Base-by-base conservation (phyloP, 805 yeast species). In the Diddensiella santjacobensis region DNA sequence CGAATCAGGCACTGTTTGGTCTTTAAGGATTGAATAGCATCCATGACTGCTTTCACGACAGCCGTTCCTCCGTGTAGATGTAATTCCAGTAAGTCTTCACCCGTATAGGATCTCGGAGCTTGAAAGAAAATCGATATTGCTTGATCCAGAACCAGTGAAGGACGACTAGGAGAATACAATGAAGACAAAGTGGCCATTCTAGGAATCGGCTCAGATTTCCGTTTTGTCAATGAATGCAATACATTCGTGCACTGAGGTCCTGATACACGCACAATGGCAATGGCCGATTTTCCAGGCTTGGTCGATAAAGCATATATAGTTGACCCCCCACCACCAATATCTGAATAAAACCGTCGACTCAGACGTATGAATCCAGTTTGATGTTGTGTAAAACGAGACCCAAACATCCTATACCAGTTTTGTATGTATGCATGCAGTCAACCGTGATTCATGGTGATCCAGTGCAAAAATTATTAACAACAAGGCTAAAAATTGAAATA, bases 61-160 rank as follows among this genome's bases (percentile, higher is more conserved):
- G 98, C 96, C 10, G 76, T 80, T 3, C 98, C 97, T 2, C 99
- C 99, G 65, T 93, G 99, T 1, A 87, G 66, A 60, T 93, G 97
- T n/a, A 93, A 63, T 59, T 93, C 99, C 6, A 90, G 69, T 22
- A 84, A 58, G 57, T 91, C 96, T 63, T 93, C 98, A 1, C 99
- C 99, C 0, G 98, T 93, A 59, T 83, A 93, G 0, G 96, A 83
- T 11, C 73, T 70, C 0, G 97, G 97, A 1, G 75, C 76, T 15
- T 77, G 64, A 66, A 91, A 90, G 59, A 68, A 83, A 1, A 89
- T 58, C 0, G 83, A 71, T 17, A 93, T 65, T 0, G 96, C 87
- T 52, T 87, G 84, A 66, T 93, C 99, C 5, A 93, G 65, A 1
- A 90, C 56, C 2, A 50, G 45, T 2, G 54, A 35, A 8, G 46